phyloP scores from a whole-genome alignment of 2,329 filamentous ascomycete genomes.

The Xylaria digitata region DNA sequence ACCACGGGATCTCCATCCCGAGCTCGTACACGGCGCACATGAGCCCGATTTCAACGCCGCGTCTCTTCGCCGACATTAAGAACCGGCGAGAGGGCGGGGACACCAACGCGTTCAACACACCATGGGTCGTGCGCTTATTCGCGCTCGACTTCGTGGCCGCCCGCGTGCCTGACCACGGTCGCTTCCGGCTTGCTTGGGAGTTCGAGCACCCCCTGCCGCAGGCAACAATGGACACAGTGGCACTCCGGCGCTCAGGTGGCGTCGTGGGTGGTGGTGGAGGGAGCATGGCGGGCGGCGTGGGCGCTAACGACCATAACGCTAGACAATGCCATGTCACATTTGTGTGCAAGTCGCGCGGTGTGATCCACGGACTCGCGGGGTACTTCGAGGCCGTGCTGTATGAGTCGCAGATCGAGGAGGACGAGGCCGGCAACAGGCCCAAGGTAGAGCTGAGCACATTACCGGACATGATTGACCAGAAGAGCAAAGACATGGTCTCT shows the following conservation, averaged over 20 bases:
- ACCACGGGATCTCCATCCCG: slow-evolving; percentile 92
- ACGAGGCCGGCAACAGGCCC: slow-evolving; percentile 53
- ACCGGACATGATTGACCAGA: slow-evolving; percentile 88
- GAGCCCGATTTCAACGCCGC: slow-evolving; percentile 90
- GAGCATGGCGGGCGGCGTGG: slow-evolving; percentile 78
- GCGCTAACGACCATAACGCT: slow-evolving; percentile 91
- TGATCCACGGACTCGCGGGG: slow-evolving; percentile 89
- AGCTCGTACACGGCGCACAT: slow-evolving; percentile 92
- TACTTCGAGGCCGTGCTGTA: slow-evolving; percentile 99
- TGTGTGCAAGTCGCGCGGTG: slow-evolving; percentile 79
- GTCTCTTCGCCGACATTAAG: slow-evolving; percentile 83
- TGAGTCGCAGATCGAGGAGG: slow-evolving; percentile 52
- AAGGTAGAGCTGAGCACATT: slow-evolving; percentile 91
- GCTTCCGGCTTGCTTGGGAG: slow-evolving; percentile 83
- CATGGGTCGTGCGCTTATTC: slow-evolving; percentile 93
- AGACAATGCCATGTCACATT: slow-evolving; percentile 84
- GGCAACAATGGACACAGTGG: slow-evolving; percentile 64
- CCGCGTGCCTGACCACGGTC: slow-evolving; percentile 64
- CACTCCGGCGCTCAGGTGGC: slow-evolving; percentile 71
- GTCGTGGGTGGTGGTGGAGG: slow-evolving; percentile 75
- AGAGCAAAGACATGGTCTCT: slow-evolving; percentile 98
- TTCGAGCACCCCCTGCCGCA: slow-evolving; percentile 80
- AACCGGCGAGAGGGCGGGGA: slow-evolving; percentile 71
- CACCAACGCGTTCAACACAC: slow-evolving; percentile 82
- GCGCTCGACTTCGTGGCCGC: slow-evolving; percentile 87